phyloP scores from a whole-genome alignment of 2,329 filamentous ascomycete genomes.

The Penicillium palitans region DNA sequence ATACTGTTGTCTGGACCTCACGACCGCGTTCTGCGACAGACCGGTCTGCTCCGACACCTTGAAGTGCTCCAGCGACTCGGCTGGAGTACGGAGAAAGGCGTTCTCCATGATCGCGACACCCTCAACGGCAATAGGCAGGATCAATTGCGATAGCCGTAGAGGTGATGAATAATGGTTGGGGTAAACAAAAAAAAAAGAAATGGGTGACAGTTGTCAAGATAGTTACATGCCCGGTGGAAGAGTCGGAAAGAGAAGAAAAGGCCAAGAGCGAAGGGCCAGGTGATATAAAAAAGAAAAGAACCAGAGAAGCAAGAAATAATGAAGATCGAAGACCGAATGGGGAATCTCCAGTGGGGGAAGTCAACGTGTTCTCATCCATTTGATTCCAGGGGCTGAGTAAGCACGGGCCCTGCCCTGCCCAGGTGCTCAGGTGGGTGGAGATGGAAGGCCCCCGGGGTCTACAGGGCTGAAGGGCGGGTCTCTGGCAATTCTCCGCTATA shows the following conservation, averaged over 20 bases:
- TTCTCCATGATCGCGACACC: slow-evolving; percentile 50
- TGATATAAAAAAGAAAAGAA: slow-evolving; percentile 1
- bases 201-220: slow-evolving; percentile 11
- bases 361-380: slow-evolving; percentile 31
- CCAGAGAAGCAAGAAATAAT: not conserved
- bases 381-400: slow-evolving; percentile 25
- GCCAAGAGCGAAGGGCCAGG: slow-evolving; percentile 12
- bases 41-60: slow-evolving; percentile 53
- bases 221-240: slow-evolving; percentile 21
- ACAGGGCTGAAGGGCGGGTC: slow-evolving; percentile 26
- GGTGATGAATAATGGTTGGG: slow-evolving; percentile 19
- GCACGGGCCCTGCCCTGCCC: slow-evolving; percentile 7
- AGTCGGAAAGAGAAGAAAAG: slow-evolving; percentile 13
- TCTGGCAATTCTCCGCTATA: not conserved
- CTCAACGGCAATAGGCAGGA: slow-evolving; percentile 9
- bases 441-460: not conserved
- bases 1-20: slow-evolving; percentile 49
- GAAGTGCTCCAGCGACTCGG: slow-evolving; percentile 55
- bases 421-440: not conserved
- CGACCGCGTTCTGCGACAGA: slow-evolving; percentile 52
- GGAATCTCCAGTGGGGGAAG: slow-evolving; percentile 16
- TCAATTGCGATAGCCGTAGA: slow-evolving; percentile 13
- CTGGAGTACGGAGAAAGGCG: slow-evolving; percentile 51
- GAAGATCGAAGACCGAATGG: slow-evolving; percentile 15
- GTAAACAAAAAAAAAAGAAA: slow-evolving; percentile 18